A percentile compares a stretch with the other conserved stretches of the same genome.
phyloP scores from a whole-genome alignment of 2,329 filamentous ascomycete species.

The Teratosphaeria gauchensis region DNA sequence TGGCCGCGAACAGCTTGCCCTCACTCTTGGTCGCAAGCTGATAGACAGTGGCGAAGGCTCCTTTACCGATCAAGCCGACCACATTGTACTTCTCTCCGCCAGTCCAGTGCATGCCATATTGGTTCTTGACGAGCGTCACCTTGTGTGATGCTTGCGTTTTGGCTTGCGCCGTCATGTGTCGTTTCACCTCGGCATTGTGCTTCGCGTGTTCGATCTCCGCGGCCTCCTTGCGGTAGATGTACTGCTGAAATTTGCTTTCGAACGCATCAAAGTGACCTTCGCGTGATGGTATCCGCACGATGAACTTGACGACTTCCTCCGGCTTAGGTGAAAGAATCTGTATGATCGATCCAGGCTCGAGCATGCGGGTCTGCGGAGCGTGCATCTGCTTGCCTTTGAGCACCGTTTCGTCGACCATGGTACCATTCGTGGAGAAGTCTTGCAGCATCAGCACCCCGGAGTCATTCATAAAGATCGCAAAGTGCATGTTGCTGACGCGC shows the following conservation, averaged over 20 bases:
- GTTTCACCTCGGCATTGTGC: slow-evolving; percentile 1
- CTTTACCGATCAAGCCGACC: slow-evolving; percentile 72
- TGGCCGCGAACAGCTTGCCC: slow-evolving; percentile 77
- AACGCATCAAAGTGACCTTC: slow-evolving; percentile 62
- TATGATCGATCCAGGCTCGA: slow-evolving; percentile 64
- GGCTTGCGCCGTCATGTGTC: not conserved
- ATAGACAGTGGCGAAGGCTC: slow-evolving; percentile 90
- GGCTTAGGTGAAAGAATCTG: slow-evolving; percentile 49
- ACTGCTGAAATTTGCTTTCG: slow-evolving; percentile 56
- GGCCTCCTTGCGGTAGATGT: slow-evolving; percentile 41
- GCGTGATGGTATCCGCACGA: slow-evolving; percentile 68
- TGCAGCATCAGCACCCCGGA: slow-evolving; percentile 82
- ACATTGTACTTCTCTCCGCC: slow-evolving; percentile 80
- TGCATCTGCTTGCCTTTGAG: slow-evolving; percentile 46
- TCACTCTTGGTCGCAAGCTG: slow-evolving; percentile 78
- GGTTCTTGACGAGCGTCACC: slow-evolving; percentile 20
- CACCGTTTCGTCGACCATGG: slow-evolving; percentile 65
- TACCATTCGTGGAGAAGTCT: slow-evolving; percentile 93
- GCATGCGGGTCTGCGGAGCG: slow-evolving; percentile 47
- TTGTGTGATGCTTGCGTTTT: slow-evolving; percentile 11
- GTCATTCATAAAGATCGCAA: slow-evolving; percentile 84
- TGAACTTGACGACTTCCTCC: slow-evolving; percentile 62
- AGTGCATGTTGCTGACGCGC: slow-evolving; percentile 88
- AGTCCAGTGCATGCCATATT: slow-evolving; percentile 64
- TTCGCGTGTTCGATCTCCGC: slow-evolving; percentile 7